Base-by-base conservation (phyloP, 768 basidiomycete genomes). In the Mycena metata region DNA sequence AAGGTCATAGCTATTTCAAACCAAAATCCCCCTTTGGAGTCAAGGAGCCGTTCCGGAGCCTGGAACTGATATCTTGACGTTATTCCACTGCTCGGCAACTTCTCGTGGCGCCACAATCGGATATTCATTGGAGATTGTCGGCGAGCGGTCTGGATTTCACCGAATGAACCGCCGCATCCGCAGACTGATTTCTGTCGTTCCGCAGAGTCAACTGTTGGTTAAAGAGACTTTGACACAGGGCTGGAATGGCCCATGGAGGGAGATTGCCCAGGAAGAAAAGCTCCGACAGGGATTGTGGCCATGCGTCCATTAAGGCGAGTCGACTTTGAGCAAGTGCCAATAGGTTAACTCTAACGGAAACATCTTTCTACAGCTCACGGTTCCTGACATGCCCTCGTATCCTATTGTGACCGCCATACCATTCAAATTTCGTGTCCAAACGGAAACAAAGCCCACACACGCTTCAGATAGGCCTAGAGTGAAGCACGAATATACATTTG, bases 401-500 rank as follows among this genome's bases (percentile, higher is more conserved):
- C 69, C 69, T 13, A 67, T 66, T 19, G 50, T 60, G 10, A 64
- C 69, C 7, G 13, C 42, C 3, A 59, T 71, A 33, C 69, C 65
- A 24, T 67, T 67, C 17, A 60, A 61, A 16, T 41, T 71, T 16
- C 47, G 42, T 23, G 46, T 71, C 23, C 46, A 54, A n/a, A 71
- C 69, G 6, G 57, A 67, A 0, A 71, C 69, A 16, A 71, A 71
- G 66, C 30, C 43, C 10, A 43, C 64, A 36, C 35, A 30, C 2
- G 13, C 12, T 2, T 66, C 69, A 5, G 55, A 70, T 9, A 23
- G 23, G 2, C 69, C 66, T 0, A 61, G 49, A 26, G 69, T 64
- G 43, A 70, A 70, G 35, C 64, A 66, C 26, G 55, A 50, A 12
- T n/a, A n/a, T n/a, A n/a, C n/a, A n/a, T n/a, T n/a, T n/a, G n/a